Base-by-base conservation (phyloP, 2,329 filamentous ascomycete species). In the Ophiostoma ulmi region DNA sequence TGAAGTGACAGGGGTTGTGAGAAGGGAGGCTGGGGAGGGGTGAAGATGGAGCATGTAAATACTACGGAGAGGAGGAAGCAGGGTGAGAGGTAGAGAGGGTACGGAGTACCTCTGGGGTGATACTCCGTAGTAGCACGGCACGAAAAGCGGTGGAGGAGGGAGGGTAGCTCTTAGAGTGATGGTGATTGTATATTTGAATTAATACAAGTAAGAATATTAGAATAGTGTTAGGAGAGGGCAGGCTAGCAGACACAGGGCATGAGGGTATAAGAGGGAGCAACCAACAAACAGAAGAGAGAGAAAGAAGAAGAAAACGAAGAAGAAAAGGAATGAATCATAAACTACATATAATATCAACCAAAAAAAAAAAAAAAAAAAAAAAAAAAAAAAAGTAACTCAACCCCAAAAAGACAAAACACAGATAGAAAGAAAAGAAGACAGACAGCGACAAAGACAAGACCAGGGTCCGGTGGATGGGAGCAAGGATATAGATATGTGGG, bases 11-110 rank as follows among this genome's bases (percentile, higher is more conserved):
- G 67, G 71, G 69, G 36, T 61, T n/a, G 35, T 38, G 36, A 65
- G 63, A 66, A 68, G 72, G 68, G 67, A 70, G 71, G 71, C 67
- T 73, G 71, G 72, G 70, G 71, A 66, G 68, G 68, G 39, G 64
- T 48, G 63, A 58, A 58, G 41, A 69, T 58, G 61, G 67, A 64
- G 67, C 61, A 65, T 65, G 63, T 65, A 39, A 65, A 65, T 65
- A 65, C 63, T 65, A 63, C 22, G 31, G 58, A 36, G 22, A 61
- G n/a, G n/a, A 26, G 13, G 13, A 35, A 63, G 58, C 58, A 64
- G 36, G 61, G 61, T 26, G 38, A 38, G 36, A 22, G 3, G 36
- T 20, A 39, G 31, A 64, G 17, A 65, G 31, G 17, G 61, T 65
- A 65, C 61, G 17, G 35, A 65, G 61, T 39, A 67, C 55, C 63